Base-by-base conservation (phyloP, 1,284 basidiomycete genomes). In the Clitocybe nebularis region DNA sequence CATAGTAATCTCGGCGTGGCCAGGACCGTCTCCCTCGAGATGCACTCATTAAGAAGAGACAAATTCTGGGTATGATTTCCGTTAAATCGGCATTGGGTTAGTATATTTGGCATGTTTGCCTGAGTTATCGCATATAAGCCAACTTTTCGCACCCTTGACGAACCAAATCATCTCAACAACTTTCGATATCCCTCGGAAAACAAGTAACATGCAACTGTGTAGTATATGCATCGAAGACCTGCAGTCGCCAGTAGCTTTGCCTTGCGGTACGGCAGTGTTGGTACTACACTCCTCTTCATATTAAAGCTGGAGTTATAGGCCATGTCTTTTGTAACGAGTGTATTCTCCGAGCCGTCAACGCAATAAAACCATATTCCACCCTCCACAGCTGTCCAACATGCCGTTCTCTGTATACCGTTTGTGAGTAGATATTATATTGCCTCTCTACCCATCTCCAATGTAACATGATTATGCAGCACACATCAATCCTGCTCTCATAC, bases 271-370 rank as follows among this genome's bases (percentile, higher is more conserved):
- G 69, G 59, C 11, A 32, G 19, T 32, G 29, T 16, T 14, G 11
- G n/a, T n/a, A n/a, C n/a, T n/a, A n/a, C n/a, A n/a, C n/a, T n/a
- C n/a, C n/a, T n/a, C n/a, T n/a, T n/a, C n/a, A n/a, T n/a, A n/a
- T n/a, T n/a, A n/a, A n/a, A n/a, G n/a, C 20, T 19, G 9, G 14
- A 16, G 3, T n/a, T 14, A 34, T 43, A 82, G 79, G 79, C 4
- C 79, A 82, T 53, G 65, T 81, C 20, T 81, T 78, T 51, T 81
- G 79, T 57, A 63, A 68, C 26, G 65, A 68, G 32, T 82, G 79
- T 53, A 65, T 81, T 43, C 55, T 67, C 26, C 64, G 66, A 41
- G 62, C 71, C 1, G 65, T 79, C 4, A 67, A 72, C 37, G 64
- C 69, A 20, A 62, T 74, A 9, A 67, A 68, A 30, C 66, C 71